Percentiles rank a stretch among this genome's conserved stretches.
phyloP scores from a whole-genome alignment of 192 early-diverging fungal species.

The Helicostylum pulchrum region DNA sequence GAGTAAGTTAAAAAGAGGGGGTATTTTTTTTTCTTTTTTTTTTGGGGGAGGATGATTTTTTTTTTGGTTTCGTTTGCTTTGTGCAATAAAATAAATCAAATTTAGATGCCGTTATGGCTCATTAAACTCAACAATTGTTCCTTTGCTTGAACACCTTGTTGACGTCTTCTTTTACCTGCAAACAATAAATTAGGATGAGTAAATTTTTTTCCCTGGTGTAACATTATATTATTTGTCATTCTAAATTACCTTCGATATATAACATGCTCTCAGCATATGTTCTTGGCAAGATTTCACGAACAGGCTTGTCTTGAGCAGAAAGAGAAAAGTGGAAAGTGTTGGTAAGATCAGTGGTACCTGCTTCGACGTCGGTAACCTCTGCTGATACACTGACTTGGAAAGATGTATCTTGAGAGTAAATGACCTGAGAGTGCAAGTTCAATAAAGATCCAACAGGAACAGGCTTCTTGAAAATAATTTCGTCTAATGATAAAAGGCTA shows the following conservation, averaged over 20 bases:
- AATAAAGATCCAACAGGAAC: conserved; percentile 81
- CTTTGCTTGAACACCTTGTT: background rate
- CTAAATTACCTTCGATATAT: conserved; percentile 66
- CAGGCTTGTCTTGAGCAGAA: conserved; percentile 21
- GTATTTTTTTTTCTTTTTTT: no score
- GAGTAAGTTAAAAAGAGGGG: no score
- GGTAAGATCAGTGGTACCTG: conserved; percentile 57
- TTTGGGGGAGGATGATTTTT: no score
- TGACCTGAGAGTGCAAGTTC: conserved; percentile 70
- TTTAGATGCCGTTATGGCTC: background rate
- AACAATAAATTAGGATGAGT: background rate
- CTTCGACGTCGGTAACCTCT: conserved; percentile 69
- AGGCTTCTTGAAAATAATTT: conserved; percentile 78
- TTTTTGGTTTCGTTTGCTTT: no score
- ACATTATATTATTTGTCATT: conserved; percentile 2
- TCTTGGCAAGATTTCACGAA: conserved; percentile 74
- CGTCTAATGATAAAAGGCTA: conserved; percentile 63
- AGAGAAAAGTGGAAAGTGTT: conserved; percentile 91
- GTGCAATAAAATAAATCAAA: no score
- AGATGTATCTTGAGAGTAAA: conserved; percentile 62
- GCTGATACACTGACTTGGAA: conserved; percentile 54
- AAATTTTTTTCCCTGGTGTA: conserved; percentile 30
- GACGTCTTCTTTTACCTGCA: conserved; percentile 3
- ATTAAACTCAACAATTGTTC: background rate
- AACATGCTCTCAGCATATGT: conserved; percentile 81